phyloP scores from a whole-genome alignment of 2,329 filamentous ascomycete species.

The Trichoderma simmonsii region DNA sequence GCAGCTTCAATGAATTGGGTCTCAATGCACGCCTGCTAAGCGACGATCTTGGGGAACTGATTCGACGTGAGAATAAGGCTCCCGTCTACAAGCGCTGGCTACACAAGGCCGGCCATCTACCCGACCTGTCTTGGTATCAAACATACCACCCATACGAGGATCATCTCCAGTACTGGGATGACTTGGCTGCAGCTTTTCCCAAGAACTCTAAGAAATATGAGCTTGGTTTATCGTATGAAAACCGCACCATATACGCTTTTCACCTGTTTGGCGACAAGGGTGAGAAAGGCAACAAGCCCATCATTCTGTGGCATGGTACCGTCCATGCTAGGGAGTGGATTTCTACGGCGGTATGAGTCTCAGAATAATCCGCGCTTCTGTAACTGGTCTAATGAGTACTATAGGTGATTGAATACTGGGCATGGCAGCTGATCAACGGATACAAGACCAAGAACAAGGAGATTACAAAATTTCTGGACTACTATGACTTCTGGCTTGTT shows the following conservation, averaged over 20 bases:
- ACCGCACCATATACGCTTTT: conserved; percentile 58
- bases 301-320: conserved; percentile 54
- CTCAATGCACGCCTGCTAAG: background rate
- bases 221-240: conserved; percentile 46
- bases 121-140: conserved; percentile 45
- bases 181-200: conserved; percentile 42
- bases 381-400: background rate
- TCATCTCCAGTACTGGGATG: conserved; percentile 46
- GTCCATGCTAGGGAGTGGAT: conserved; percentile 62
- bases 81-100: background rate
- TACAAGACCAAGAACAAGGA: conserved; percentile 39
- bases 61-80: background rate
- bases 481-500: conserved; percentile 64
- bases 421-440: conserved; percentile 46
- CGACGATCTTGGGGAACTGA: background rate
- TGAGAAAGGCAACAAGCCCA: conserved; percentile 45
- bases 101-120: background rate
- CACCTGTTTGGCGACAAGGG: conserved; percentile 50
- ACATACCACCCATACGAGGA: conserved; percentile 51
- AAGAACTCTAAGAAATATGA: conserved; percentile 47
- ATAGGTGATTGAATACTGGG: conserved; percentile 53
- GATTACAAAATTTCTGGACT: conserved; percentile 49
- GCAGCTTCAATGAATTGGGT: background rate
- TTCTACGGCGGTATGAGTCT: conserved; percentile 25
- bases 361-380: background rate